Percentiles rank a stretch among this genome's conserved stretches.
These are phyloP conservation scores for Sporisorium scitamineum DNA, from an alignment of 1,284 basidiomycete genomes.

Conservation along the genomic window DNA sequence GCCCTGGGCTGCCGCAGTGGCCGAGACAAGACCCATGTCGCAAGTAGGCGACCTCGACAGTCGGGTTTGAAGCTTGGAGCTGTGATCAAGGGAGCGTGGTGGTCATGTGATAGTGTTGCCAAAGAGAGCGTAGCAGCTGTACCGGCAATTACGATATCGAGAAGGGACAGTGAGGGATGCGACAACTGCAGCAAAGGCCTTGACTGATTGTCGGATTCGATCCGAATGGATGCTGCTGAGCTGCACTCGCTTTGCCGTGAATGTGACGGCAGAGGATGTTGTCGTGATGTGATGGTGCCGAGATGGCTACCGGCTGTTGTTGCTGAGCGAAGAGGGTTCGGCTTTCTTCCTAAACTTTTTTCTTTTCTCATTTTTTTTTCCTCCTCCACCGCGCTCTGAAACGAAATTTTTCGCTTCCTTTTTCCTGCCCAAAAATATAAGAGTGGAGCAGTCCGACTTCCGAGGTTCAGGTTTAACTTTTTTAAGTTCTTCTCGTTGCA, in stretches of 20 bases:
- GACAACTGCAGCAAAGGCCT: not conserved
- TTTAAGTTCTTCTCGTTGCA: slow-evolving; percentile 12
- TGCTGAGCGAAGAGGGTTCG: slow-evolving; percentile 3
- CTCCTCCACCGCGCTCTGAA: slow-evolving; percentile 26
- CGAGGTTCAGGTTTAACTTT: slow-evolving; percentile 28
- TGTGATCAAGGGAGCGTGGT: not conserved
- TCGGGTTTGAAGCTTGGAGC: not conserved
- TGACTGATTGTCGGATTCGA: not conserved
- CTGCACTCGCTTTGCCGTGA: not conserved
- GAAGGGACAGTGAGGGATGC: not conserved
- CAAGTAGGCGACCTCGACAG: not conserved
- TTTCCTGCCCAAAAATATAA: not conserved
- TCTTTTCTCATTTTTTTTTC: slow-evolving; percentile 1
- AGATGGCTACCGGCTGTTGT: not conserved
- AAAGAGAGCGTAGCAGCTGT: not conserved
- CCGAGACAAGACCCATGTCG: slow-evolving; percentile 21
- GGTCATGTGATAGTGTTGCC: slow-evolving; percentile 2
- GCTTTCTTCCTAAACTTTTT: slow-evolving; percentile 28
- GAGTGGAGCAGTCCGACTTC: slow-evolving; percentile 28
- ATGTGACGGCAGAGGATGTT: not conserved
- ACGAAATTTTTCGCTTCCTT: slow-evolving; percentile 24
- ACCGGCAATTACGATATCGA: not conserved
- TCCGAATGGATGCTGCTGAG: not conserved
- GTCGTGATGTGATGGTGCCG: not conserved
- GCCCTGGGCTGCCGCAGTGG: not conserved